phyloP scores from a whole-genome alignment of 805 yeast species.

The Ogataea saltuana region DNA sequence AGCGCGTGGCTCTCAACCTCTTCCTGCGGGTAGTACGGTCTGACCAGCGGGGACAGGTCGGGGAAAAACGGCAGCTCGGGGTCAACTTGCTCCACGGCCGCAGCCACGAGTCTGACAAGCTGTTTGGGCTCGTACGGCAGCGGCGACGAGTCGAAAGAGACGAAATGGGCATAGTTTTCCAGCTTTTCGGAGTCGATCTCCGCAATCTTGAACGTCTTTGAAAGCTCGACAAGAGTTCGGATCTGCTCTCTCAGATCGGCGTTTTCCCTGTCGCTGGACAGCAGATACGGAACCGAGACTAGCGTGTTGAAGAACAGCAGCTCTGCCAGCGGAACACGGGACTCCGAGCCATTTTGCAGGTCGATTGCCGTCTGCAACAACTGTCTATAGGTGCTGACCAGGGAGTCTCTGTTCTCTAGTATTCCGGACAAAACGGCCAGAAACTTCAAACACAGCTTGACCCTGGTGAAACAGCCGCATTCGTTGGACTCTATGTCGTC shows the following conservation, averaged over 20 bases:
- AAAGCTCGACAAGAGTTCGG: constrained; percentile 48
- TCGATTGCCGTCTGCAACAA: constrained; percentile 57
- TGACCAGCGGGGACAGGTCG: constrained; percentile 32
- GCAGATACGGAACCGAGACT: constrained; percentile 60
- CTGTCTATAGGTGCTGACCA: constrained; percentile 47
- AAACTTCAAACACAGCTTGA: constrained; percentile 72
- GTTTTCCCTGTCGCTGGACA: constrained; percentile 28
- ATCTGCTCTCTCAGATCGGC: constrained; percentile 35
- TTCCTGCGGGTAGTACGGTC: constrained; percentile 17
- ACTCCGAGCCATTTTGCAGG: constrained; percentile 44
- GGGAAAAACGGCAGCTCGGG: constrained; percentile 40
- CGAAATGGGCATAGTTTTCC: constrained; percentile 37
- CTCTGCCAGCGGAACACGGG: constrained; percentile 63
- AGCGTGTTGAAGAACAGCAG: constrained; percentile 63
- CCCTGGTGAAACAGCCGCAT: constrained; percentile 65
- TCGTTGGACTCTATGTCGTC: constrained; percentile 32
- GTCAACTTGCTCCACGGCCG: constrained; percentile 52
- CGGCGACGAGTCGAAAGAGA: constrained; percentile 35
- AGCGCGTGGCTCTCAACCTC: constrained; percentile 30
- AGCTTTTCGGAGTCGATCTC: not conserved
- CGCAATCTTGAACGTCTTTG: constrained; percentile 32
- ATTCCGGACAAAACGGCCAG: constrained; percentile 67
- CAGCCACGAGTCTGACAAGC: constrained; percentile 50
- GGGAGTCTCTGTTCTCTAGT: constrained; percentile 45
- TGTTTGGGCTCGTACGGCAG: constrained; percentile 54